Percentiles rank a stretch among this genome's conserved stretches.
Evolutionary conservation across 1,284 basidiomycete genomes (phyloP).

Genomic region (Bjerkandera adusta): DNA sequence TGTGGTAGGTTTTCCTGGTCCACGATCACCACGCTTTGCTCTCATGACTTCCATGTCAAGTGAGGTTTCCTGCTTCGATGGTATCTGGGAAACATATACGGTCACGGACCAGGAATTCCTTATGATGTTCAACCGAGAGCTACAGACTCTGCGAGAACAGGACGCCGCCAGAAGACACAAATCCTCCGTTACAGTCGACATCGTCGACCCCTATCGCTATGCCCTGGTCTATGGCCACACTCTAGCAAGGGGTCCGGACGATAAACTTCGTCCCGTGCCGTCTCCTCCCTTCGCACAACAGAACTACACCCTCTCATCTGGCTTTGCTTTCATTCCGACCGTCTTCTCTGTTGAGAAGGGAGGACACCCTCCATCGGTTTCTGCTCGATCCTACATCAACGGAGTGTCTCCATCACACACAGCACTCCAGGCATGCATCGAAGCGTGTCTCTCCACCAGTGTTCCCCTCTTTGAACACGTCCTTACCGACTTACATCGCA

Average conservation of each 20-base stretch:
- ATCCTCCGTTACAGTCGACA: slow-evolving; percentile 1
- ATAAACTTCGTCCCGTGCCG: slow-evolving; percentile 18
- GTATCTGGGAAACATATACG: slow-evolving; percentile 47
- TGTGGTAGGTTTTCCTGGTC: slow-evolving; percentile 33
- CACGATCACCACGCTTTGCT: not conserved
- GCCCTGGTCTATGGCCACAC: slow-evolving; percentile 44
- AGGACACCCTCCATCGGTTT: slow-evolving; percentile 22
- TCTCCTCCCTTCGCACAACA: slow-evolving; percentile 30
- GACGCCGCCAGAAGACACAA: not conserved
- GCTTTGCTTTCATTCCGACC: slow-evolving; percentile 45
- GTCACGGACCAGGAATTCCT: slow-evolving; percentile 21
- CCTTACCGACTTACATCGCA: slow-evolving; percentile 49
- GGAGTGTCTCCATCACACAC: slow-evolving; percentile 43
- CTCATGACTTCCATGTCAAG: slow-evolving; percentile 24
- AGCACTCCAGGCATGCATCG: slow-evolving; percentile 36
- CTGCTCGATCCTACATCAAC: slow-evolving; percentile 51
- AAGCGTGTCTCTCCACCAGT: slow-evolving; percentile 34
- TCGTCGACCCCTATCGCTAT: slow-evolving; percentile 47
- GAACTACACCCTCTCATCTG: slow-evolving; percentile 35
- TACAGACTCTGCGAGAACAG: slow-evolving; percentile 5
- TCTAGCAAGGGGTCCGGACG: slow-evolving; percentile 27
- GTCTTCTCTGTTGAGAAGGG: slow-evolving; percentile 38
- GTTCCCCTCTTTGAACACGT: slow-evolving; percentile 52
- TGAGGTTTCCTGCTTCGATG: slow-evolving; percentile 53
- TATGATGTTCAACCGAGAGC: slow-evolving; percentile 1